Conservation (phyloP, 176 grass and related monocot species). For the Lolium rigidum region DNA sequence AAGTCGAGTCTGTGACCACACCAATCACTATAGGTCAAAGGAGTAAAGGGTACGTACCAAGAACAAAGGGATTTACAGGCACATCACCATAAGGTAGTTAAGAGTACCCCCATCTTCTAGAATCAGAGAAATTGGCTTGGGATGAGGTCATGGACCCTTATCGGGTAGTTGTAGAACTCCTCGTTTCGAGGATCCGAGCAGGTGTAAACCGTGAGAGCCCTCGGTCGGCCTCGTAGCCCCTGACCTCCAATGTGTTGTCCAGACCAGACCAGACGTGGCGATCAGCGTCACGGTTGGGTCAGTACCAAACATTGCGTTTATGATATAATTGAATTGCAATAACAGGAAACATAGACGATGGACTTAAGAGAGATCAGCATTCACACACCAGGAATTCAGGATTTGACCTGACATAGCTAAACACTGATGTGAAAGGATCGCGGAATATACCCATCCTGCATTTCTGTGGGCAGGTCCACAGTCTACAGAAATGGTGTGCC, state of each 20-base stretch:
- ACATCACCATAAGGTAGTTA: not conserved
- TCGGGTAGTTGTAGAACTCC: slow-evolving; percentile 84
- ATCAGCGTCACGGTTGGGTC: slow-evolving; percentile 63
- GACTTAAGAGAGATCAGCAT: not conserved
- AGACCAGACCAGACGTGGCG: slow-evolving; percentile 52
- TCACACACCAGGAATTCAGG: slow-evolving; percentile 15
- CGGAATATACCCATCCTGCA: slow-evolving; percentile 89
- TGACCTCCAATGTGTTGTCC: slow-evolving; percentile 72
- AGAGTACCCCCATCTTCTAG: no score
- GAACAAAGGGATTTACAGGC: slow-evolving; percentile 57
- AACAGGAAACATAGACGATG: not conserved
- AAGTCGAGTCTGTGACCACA: not conserved
- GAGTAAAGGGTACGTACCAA: slow-evolving; percentile 39
- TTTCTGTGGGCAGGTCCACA: slow-evolving; percentile 73
- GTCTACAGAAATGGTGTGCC: slow-evolving; percentile 68
- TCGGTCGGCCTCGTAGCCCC: slow-evolving; percentile 44
- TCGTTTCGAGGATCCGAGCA: slow-evolving; percentile 62
- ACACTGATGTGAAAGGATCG: not conserved
- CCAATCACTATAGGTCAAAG: slow-evolving; percentile 28
- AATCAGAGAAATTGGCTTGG: no score
- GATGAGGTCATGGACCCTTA: slow-evolving; percentile 41
- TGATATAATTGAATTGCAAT: slow-evolving; percentile 90
- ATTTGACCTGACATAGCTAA: not conserved
- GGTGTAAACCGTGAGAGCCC: slow-evolving; percentile 72
- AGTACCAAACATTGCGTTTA: slow-evolving; percentile 85